These are phyloP conservation scores for Solanum sitiens DNA, from an alignment of 257 asterid genomes.

Conservation along the genomic window DNA sequence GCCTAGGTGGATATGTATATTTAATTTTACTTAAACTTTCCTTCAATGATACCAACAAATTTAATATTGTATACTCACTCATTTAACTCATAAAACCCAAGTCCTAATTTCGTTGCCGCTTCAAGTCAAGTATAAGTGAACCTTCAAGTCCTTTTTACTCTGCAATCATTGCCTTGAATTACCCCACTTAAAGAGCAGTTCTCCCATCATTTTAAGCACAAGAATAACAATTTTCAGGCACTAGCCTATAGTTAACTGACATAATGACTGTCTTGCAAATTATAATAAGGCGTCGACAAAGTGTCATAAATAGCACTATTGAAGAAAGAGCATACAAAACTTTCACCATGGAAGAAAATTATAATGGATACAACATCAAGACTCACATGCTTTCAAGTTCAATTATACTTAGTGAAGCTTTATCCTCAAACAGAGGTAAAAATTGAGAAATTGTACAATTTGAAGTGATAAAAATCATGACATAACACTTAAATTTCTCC, in stretches of 20 bases:
- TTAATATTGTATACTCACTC: not conserved
- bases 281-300: not conserved
- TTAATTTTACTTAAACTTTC: not conserved
- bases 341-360: not conserved
- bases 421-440: not conserved
- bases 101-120: not conserved
- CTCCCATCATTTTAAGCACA: not conserved
- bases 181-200: not conserved
- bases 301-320: not conserved
- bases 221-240: not conserved
- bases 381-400: not conserved
- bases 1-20: not conserved
- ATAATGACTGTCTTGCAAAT: too few relatives aligned
- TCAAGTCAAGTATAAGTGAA: not conserved
- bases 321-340: not conserved
- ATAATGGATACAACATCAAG: not conserved
- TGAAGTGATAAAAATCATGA: not conserved
- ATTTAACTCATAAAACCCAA: not conserved
- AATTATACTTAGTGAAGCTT: not conserved
- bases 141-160: not conserved
- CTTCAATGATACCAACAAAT: not conserved
- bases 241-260: not conserved
- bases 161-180: not conserved
- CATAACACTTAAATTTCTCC: not conserved
- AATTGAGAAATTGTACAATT: not conserved